phyloP scores from a whole-genome alignment of 2,329 filamentous ascomycete species.

The Mariannaea elegans region DNA sequence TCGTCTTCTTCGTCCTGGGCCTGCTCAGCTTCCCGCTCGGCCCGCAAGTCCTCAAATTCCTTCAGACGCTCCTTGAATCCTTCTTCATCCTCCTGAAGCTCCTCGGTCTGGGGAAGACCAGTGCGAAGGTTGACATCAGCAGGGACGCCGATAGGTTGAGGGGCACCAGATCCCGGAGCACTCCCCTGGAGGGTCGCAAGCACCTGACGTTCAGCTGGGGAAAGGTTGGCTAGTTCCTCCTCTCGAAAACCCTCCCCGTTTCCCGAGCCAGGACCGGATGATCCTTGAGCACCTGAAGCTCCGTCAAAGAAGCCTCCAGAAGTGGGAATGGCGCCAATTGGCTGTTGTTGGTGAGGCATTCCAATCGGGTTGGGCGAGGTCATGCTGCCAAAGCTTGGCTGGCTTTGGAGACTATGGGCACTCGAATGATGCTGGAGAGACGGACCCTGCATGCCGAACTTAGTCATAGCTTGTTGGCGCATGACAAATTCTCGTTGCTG shows the following conservation, averaged over 20 bases:
- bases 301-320: constrained; percentile 77
- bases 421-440: constrained; percentile 91
- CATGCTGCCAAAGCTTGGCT: constrained; percentile 95
- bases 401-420: constrained; percentile 93
- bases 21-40: constrained; percentile 72
- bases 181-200: constrained; percentile 51
- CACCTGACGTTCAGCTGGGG: constrained; percentile 61
- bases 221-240: constrained; percentile 77
- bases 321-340: constrained; percentile 66
- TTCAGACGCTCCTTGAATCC: constrained; percentile 77
- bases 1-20: constrained; percentile 43
- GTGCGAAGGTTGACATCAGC: constrained; percentile 49
- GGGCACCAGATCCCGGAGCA: constrained; percentile 32
- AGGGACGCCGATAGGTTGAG: constrained; percentile 51
- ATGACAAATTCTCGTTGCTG: constrained; percentile 93
- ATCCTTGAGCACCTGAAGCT: constrained; percentile 44
- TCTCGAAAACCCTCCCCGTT: constrained; percentile 67
- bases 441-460: constrained; percentile 69
- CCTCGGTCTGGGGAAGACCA: constrained; percentile 59
- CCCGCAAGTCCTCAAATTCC: constrained; percentile 82
- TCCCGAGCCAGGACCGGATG: constrained; percentile 40
- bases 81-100: constrained; percentile 63
- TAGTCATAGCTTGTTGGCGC: constrained; percentile 81
- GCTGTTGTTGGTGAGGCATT: constrained; percentile 57
- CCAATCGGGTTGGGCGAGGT: constrained; percentile 84